phyloP scores from a whole-genome alignment of 352 stramenopile species.

The Elongisporangium senticosum region DNA sequence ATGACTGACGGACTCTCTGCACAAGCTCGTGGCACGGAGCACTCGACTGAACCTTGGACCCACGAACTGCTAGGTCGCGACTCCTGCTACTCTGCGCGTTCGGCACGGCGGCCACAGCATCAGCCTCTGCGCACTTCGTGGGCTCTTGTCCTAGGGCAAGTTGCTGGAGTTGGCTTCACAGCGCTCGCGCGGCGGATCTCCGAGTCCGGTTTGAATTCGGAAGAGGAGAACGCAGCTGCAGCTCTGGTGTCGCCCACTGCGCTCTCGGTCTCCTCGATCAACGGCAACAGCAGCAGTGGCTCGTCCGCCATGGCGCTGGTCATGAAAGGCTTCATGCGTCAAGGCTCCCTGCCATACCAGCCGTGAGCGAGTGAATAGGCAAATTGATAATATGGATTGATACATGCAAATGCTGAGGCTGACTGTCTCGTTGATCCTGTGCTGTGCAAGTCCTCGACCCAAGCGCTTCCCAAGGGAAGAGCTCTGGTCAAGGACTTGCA shows the following conservation, averaged over 20 bases:
- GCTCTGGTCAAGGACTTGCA: slow-evolving; percentile 63
- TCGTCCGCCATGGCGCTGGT: slow-evolving; percentile 19
- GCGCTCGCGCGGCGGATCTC: slow-evolving; percentile 61
- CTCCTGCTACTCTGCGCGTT: no score
- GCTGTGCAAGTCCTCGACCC: slow-evolving; percentile 52
- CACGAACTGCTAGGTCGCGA: no score
- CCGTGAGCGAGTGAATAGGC: no score
- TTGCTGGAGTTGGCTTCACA: no score
- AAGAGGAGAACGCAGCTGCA: slow-evolving; percentile 1
- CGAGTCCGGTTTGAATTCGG: neutral
- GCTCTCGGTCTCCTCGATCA: slow-evolving; percentile 3
- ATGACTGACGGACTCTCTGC: no score
- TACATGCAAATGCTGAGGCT: slow-evolving; percentile 1
- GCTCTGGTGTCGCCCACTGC: slow-evolving; percentile 9
- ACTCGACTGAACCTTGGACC: no score
- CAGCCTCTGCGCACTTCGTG: no score
- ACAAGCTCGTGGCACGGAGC: no score
- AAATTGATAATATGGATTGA: slow-evolving; percentile 2
- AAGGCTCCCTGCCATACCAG: no score
- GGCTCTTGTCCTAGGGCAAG: no score
- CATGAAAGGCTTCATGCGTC: slow-evolving; percentile 53
- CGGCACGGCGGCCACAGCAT: no score
- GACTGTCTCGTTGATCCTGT: slow-evolving; percentile 1
- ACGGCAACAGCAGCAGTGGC: neutral
- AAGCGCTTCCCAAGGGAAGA: slow-evolving; percentile 1